Conservation (phyloP, 352 stramenopile species). For the Elongisporangium undulatum region DNA sequence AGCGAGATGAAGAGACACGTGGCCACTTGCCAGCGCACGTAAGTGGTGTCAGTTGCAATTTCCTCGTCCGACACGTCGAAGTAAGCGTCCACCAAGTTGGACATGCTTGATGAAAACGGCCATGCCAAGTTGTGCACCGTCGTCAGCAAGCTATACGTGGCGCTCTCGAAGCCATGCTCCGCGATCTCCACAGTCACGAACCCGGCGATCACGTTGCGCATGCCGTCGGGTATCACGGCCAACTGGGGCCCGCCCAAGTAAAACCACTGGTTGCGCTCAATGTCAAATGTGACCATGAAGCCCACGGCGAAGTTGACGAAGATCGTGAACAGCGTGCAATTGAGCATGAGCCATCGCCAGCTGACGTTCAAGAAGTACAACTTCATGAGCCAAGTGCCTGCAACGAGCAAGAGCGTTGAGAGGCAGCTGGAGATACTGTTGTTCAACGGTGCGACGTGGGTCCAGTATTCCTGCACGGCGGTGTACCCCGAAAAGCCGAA, state of each 20-base stretch:
- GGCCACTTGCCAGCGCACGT: constrained; percentile 58
- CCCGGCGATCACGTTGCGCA: constrained; percentile 49
- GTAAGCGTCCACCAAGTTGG: constrained; percentile 45
- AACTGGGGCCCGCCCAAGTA: constrained; percentile 57
- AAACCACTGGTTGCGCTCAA: constrained; percentile 68
- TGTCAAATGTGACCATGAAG: constrained; percentile 48
- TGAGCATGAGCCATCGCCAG: constrained; percentile 53
- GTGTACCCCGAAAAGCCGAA: constrained; percentile 48
- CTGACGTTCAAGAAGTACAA: constrained; percentile 54
- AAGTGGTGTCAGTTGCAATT: constrained; percentile 48
- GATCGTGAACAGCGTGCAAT: constrained; percentile 39
- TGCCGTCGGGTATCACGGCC: constrained; percentile 51
- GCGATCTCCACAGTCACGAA: constrained; percentile 71
- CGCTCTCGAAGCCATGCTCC: constrained; percentile 65
- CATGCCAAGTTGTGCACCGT: constrained; percentile 59
- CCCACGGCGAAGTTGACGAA: constrained; percentile 36
- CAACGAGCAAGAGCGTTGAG: constrained; percentile 45
- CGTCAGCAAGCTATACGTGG: constrained; percentile 60
- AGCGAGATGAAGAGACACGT: constrained; percentile 49
- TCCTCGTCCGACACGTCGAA: constrained; percentile 57
- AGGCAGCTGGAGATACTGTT: constrained; percentile 48
- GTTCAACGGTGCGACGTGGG: constrained; percentile 47
- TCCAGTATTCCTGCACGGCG: constrained; percentile 58
- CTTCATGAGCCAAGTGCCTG: constrained; percentile 48
- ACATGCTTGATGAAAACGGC: constrained; percentile 48